Evolutionary conservation across 2,329 filamentous ascomycete species (phyloP).

Genomic region (Nigrospora osmanthi): DNA sequence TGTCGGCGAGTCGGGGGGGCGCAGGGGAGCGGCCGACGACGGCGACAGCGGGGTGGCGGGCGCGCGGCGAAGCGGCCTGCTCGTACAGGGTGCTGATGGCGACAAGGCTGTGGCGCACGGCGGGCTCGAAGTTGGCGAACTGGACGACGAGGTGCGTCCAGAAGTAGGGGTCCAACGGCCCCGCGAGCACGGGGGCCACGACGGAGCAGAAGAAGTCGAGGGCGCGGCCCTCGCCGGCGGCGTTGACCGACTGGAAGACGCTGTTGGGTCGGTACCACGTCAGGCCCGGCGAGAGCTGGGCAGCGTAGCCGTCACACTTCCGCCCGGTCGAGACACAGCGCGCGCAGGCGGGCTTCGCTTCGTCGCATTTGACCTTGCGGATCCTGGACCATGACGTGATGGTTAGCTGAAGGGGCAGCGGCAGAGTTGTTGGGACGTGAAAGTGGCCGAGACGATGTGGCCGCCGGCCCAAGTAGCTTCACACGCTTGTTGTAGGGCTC

Average conservation of each 20-base stretch:
- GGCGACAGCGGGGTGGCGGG: conserved; percentile 6
- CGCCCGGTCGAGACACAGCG: conserved; percentile 11
- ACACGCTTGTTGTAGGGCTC: too few species aligned
- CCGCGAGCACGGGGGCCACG: conserved; percentile 26
- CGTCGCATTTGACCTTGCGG: too few species aligned
- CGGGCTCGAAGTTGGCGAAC: conserved; percentile 26
- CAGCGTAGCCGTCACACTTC: conserved; percentile 24
- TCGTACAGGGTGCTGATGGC: conserved; percentile 32
- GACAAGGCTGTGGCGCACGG: conserved; percentile 27
- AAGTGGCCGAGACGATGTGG: too few species aligned
- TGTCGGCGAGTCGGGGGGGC: conserved; percentile 6
- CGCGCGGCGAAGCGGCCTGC: conserved; percentile 1
- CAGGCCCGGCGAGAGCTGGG: conserved; percentile 8
- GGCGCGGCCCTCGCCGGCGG: conserved; percentile 19
- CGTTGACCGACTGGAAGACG: conserved; percentile 13
- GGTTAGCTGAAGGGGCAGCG: too few species aligned
- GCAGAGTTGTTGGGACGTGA: too few species aligned
- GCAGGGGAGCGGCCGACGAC: conserved; percentile 3
- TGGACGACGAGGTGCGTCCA: conserved; percentile 32
- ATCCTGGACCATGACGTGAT: too few species aligned
- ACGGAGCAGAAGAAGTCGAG: conserved; percentile 29
- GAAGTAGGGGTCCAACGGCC: conserved; percentile 27
- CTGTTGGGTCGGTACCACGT: conserved; percentile 28
- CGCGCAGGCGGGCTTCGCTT: too few species aligned
- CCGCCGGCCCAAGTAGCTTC: too few species aligned